Evolutionary conservation across 305 asterid species (phyloP), one percentile per base, ranked within the genome.

Genomic region (Fraxinus paxiana): DNA sequence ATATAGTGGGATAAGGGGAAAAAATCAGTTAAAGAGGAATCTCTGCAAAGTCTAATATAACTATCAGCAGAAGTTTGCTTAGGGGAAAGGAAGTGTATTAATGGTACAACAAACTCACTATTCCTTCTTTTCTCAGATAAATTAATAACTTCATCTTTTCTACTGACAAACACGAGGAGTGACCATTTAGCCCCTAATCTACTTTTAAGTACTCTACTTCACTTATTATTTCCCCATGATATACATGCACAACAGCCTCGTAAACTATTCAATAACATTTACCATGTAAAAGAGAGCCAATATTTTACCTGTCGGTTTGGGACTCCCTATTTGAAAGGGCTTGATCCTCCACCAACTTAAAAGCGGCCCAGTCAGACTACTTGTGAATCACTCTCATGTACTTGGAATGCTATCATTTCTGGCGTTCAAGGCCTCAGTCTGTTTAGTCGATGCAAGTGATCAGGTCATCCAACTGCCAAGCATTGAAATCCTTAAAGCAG

Each of bases 271-370:
- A 20, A 24, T 18, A 46, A 37, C 5, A 31, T 33, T 18, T 5
- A 65, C 72, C 18, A 33, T 12, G 31, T 0, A 69, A 76, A 79
- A 9, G 69, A 4, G 43, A 41, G 74, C 41, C 76, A 41, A 79
- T 30, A 70, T 8, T 12, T 48, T 85, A 92, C 97, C 97, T 88
- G 90, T 89, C 88, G 92, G 95, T 85, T 87, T 87, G 43, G 86
- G 93, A 90, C 86, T 83, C 88, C 88, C 83, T 38, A 80, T 84
- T 87, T 83, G 84, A 51, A 84, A 90, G 88, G 90, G 87, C 85
- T 85, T 81, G 87, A 84, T 86, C 94, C 91, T 85, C 87, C 91
- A 90, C 93, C 96, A 91, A 89, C 89, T 87, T 77, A 88, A 87
- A 89, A 91, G 90, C 85, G 85, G 90, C 90, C 82, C 80, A 80